phyloP scores from a whole-genome alignment of 129 eudicot genomes.

The Escallonia rubra region DNA sequence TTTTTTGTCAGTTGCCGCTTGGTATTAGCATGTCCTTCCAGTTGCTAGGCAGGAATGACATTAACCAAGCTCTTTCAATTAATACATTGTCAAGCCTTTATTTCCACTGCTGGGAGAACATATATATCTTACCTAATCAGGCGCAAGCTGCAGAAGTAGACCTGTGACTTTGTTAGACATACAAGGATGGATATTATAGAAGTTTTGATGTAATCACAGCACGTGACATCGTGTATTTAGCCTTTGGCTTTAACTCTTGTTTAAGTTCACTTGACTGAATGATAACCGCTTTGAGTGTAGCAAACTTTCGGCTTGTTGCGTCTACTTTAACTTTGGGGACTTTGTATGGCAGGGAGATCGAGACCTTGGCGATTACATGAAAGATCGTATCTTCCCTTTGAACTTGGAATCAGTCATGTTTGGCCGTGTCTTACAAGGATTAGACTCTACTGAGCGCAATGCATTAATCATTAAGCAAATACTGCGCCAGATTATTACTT shows the following conservation, averaged over 20 bases:
- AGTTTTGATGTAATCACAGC: neutral
- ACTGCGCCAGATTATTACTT: slow-evolving; percentile 83
- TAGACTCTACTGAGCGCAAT: slow-evolving; percentile 65
- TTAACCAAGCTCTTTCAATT: neutral
- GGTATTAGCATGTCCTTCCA: neutral
- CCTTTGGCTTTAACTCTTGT: neutral
- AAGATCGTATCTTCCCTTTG: slow-evolving; percentile 73
- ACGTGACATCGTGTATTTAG: too few species aligned
- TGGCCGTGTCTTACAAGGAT: slow-evolving; percentile 79
- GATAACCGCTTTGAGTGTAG: neutral
- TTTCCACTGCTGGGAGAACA: neutral
- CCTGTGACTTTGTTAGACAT: too few species aligned
- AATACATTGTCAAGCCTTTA: neutral
- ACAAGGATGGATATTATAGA: too few species aligned
- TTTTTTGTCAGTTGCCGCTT: neutral
- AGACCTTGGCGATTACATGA: slow-evolving; percentile 93
- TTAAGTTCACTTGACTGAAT: neutral
- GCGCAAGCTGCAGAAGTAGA: too few species aligned
- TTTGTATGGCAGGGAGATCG: slow-evolving; percentile 66
- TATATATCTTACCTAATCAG: neutral
- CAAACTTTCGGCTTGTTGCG: neutral
- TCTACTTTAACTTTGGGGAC: neutral
- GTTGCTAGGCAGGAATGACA: neutral
- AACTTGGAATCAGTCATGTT: slow-evolving; percentile 88
- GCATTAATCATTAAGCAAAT: slow-evolving; percentile 90